Evolutionary conservation across 192 early-diverging fungal species (phyloP), one percentile per base, ranked within the genome.

Genomic region (Funneliformis geosporum): DNA sequence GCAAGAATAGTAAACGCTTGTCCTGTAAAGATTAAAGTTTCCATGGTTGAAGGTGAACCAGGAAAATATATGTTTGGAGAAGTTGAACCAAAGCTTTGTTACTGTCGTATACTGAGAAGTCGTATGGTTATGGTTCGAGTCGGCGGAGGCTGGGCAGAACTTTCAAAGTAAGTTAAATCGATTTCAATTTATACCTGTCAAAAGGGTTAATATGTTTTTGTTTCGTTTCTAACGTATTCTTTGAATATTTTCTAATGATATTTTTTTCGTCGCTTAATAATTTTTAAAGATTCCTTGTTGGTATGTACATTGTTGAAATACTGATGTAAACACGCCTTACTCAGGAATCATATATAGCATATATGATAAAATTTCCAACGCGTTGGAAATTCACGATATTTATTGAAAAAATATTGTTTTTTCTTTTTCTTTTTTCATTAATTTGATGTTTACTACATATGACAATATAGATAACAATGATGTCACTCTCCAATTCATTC

Each of bases 81-180:
- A 47, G 81, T 84, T 16, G 90, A 91, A 64, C 90, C 90, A 21
- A 90, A 89, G 68, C 73, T 91, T 18, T 88, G 86, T 38, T 91
- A 91, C 75, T 91, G 90, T 59, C 90, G 90, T 73, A 88, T 91
- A 47, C 72, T 91, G 59, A 79, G 89, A 44, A 87, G 88, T 75
- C 81, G 89, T 1, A 87, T 88, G 86, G 90, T 91, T 40, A 91
- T 91, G 90, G 90, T 91, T 33, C 86, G 90, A 67, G 90, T 91
- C 5, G 90, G 90, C 33, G 90, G 90, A 75, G 90, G 90, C 62
- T 91, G 90, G 90, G 85, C 82, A 44, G 89, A 90, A 66, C 68
- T 90, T 11, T 90, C 89, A 28, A 87, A 88, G 83, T 90, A 84
- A 79, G 84, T 76, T 28, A 33, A 47, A 16, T 59, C 42, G 27